Conservation (phyloP, 2,329 filamentous ascomycete species). For the Cladosporium sp. region DNA sequence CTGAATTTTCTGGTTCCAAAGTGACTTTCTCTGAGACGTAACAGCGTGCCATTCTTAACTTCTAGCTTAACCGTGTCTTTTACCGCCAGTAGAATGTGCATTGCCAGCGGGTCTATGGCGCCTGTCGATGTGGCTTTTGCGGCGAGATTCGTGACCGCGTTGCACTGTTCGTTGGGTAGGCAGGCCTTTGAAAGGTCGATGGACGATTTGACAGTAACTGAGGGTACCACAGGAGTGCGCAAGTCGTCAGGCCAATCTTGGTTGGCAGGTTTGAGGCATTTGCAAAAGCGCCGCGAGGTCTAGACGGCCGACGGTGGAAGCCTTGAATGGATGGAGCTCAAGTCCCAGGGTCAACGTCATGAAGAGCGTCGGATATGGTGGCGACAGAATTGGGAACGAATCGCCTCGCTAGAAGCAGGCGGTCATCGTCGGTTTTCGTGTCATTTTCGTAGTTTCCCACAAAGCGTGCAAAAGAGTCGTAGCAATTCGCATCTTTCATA, state of each 20-base stretch:
- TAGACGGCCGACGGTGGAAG: background rate
- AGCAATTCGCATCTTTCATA: conserved; percentile 11
- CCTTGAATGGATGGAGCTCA: conserved; percentile 10
- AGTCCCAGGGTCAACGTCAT: conserved; percentile 7
- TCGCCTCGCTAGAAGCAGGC: background rate
- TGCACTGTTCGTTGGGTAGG: background rate
- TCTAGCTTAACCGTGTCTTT: background rate
- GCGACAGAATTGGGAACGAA: conserved; percentile 1
- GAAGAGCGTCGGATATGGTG: conserved; percentile 2
- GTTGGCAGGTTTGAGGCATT: background rate
- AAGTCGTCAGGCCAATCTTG: background rate
- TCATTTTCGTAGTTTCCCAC: conserved; percentile 12
- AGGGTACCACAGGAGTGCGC: background rate
- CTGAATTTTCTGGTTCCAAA: background rate
- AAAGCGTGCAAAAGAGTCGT: conserved; percentile 18
- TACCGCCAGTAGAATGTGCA: background rate
- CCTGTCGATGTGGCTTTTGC: background rate
- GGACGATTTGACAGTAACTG: background rate
- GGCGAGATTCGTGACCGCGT: background rate
- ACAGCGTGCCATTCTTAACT: background rate
- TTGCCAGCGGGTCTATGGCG: background rate
- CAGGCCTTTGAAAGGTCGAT: background rate
- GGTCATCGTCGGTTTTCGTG: conserved; percentile 7
- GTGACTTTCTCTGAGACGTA: background rate
- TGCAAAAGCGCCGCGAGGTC: background rate